A percentile compares a stretch with the other conserved stretches of the same genome.
Evolutionary conservation across 345 rosid species (phyloP).

Genomic region (Cardamine occulta): DNA sequence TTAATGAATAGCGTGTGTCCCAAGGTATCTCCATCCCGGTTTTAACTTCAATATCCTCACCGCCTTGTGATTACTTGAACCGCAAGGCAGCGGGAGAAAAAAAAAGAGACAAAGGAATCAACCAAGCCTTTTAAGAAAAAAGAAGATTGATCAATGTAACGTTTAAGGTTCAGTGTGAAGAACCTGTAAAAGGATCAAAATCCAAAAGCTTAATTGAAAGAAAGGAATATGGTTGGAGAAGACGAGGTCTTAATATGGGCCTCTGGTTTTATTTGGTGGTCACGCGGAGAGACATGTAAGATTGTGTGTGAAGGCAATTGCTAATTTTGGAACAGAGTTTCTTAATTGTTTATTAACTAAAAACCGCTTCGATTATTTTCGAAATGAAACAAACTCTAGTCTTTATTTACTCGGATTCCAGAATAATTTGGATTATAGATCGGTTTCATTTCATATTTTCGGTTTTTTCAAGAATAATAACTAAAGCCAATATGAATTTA

Average conservation of each 20-base stretch:
- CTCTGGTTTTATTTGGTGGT: conserved; percentile 43
- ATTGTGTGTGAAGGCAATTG: conserved; percentile 27
- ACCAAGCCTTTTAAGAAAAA: conserved; percentile 32
- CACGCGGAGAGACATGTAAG: conserved; percentile 33
- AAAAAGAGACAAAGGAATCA: conserved; percentile 2
- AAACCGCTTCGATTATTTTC: conserved; percentile 20
- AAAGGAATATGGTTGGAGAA: conserved; percentile 31
- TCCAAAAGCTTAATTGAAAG: conserved; percentile 5
- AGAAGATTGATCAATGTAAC: conserved; percentile 14
- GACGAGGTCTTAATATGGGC: conserved; percentile 34
- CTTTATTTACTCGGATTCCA: conserved; percentile 1
- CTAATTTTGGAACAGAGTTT: conserved; percentile 40
- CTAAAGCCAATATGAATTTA: background rate
- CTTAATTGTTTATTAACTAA: conserved; percentile 29
- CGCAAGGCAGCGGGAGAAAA: conserved; percentile 45
- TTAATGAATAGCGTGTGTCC: conserved; percentile 26
- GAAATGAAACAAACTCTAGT: conserved; percentile 21
- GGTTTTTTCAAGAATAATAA: background rate
- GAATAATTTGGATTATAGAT: background rate
- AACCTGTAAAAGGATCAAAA: conserved; percentile 20
- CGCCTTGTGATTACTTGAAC: conserved; percentile 44
- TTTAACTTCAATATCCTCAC: conserved; percentile 35
- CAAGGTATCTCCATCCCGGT: conserved; percentile 51
- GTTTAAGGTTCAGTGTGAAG: conserved; percentile 27
- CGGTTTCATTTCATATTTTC: background rate